These are phyloP conservation scores for Rhinocladiella similis DNA, from an alignment of 2,329 filamentous ascomycete species.

Conservation along the genomic window DNA sequence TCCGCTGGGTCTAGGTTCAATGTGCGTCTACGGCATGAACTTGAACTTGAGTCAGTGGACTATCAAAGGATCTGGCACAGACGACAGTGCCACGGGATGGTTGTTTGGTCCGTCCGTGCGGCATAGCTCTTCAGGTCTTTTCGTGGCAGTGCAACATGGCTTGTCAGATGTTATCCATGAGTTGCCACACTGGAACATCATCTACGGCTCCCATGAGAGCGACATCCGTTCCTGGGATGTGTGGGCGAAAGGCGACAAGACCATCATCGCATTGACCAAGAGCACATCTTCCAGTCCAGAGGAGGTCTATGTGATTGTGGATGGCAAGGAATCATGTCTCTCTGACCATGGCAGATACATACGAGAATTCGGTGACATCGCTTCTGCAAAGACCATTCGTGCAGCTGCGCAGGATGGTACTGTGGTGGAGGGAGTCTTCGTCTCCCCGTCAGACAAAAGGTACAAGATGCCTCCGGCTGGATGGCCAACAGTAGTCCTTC, in stretches of 20 bases:
- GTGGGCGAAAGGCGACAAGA: not conserved
- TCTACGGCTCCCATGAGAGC: not conserved
- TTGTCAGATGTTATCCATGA: not conserved
- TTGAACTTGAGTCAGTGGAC: not conserved
- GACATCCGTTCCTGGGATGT: slow-evolving; percentile 3
- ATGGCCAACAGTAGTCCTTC: slow-evolving; percentile 21
- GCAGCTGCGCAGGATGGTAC: not conserved
- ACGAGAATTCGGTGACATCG: not conserved
- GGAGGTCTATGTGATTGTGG: not conserved
- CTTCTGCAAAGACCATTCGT: not conserved
- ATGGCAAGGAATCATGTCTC: not conserved
- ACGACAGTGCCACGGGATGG: not conserved
- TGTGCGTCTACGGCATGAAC: slow-evolving; percentile 3
- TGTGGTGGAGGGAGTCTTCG: not conserved
- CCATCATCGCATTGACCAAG: not conserved
- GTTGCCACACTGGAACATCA: not conserved
- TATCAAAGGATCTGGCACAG: not conserved
- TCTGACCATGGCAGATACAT: not conserved
- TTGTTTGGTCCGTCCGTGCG: not conserved
- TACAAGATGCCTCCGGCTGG: slow-evolving; percentile 1
- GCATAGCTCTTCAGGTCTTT: not conserved
- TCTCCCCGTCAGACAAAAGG: not conserved
- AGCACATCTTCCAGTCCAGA: not conserved
- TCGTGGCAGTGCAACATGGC: not conserved
- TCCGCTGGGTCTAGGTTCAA: not conserved